These are phyloP conservation scores for Cyberlindnera bimundalis DNA, from an alignment of 805 yeast genomes.

Conservation along the genomic window DNA sequence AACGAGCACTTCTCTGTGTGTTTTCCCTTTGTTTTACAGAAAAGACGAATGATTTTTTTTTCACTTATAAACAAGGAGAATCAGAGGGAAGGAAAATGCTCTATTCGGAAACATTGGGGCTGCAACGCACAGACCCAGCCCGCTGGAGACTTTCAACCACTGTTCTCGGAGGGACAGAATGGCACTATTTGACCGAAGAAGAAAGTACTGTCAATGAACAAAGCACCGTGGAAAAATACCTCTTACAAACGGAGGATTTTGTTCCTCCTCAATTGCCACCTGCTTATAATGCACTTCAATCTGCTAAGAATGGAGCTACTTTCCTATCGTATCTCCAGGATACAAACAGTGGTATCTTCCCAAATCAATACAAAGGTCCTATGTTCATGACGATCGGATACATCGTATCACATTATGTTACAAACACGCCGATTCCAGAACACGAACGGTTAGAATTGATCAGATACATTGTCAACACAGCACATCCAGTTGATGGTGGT, in stretches of 20 bases:
- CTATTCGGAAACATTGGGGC: conserved; percentile 69
- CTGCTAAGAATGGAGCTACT: conserved; percentile 71
- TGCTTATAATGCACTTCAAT: conserved; percentile 45
- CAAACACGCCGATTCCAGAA: conserved; percentile 64
- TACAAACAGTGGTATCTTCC: conserved; percentile 71
- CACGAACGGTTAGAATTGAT: conserved; percentile 66
- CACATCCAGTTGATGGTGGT: conserved; percentile 99
- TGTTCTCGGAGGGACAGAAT: conserved; percentile 70
- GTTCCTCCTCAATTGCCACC: conserved; percentile 36
- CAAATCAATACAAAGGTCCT: conserved; percentile 94
- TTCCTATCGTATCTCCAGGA: conserved; percentile 74
- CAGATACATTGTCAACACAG: conserved; percentile 82
- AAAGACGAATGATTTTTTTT: no score
- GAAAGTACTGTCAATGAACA: conserved; percentile 39
- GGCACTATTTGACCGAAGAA: conserved; percentile 58
- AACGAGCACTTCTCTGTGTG: no score
- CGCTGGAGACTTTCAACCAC: conserved; percentile 76
- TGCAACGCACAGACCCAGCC: conserved; percentile 62
- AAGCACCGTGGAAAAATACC: conserved; percentile 52
- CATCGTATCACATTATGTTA: conserved; percentile 68
- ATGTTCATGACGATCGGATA: conserved; percentile 96
- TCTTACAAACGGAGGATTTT: conserved; percentile 40
- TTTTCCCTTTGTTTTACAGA: no score
- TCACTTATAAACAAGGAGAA: no score
- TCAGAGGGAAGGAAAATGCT: conserved; percentile 3